Evolutionary conservation across 108 stramenopile species (phyloP).

Genomic region (Nannochloropsis salina): DNA sequence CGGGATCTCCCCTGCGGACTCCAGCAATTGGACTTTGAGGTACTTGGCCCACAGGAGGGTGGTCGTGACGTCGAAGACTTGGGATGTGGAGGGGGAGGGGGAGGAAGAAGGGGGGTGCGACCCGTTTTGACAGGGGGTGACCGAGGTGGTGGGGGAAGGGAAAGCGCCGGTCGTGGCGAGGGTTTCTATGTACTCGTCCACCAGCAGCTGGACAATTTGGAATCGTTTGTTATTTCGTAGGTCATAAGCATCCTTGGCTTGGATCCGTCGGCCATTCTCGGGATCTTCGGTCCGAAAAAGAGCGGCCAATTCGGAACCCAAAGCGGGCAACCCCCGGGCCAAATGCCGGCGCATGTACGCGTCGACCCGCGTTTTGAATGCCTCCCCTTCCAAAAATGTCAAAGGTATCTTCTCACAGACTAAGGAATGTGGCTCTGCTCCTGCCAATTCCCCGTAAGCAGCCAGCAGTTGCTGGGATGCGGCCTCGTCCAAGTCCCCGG

Average conservation of each 20-base stretch:
- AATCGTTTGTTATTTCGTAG: neutral
- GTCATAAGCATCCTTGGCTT: neutral
- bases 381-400: constrained; percentile 56
- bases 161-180: neutral
- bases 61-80: constrained; percentile 47
- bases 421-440: constrained; percentile 30
- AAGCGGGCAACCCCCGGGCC: constrained; percentile 75
- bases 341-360: constrained; percentile 63
- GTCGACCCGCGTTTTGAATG: constrained; percentile 56
- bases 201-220: neutral
- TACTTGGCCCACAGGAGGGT: constrained; percentile 80
- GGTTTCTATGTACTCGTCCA: neutral
- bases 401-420: constrained; percentile 42
- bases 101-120: neutral
- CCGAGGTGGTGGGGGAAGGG: neutral
- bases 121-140: neutral
- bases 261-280: neutral
- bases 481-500: constrained; percentile 35
- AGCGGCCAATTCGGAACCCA: constrained; percentile 71
- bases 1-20: constrained; percentile 64
- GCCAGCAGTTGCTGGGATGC: constrained; percentile 57
- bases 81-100: neutral
- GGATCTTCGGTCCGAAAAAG: constrained; percentile 56
- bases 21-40: constrained; percentile 70
- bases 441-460: constrained; percentile 57